A percentile compares a stretch with the other conserved stretches of the same genome.
phyloP scores from a whole-genome alignment of 2,329 filamentous ascomycete genomes.

The Ciborinia camelliae region DNA sequence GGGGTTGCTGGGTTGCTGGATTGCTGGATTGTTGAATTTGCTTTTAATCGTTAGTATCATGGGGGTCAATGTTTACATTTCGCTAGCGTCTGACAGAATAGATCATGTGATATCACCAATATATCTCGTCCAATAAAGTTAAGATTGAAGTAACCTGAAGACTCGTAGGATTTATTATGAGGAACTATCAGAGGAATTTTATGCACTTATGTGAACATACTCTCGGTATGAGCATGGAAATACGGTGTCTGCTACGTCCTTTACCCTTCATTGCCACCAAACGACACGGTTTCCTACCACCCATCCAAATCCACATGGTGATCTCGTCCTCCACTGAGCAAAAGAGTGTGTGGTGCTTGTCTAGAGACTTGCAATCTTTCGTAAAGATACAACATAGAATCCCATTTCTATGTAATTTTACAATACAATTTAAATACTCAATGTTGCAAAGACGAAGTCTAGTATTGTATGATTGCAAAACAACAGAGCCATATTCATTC shows the following conservation, averaged over 20 bases:
- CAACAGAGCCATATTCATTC: constrained; percentile 10
- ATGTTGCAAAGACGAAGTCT: neutral
- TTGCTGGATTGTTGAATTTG: constrained; percentile 4
- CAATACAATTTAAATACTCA: neutral
- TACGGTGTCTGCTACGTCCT: neutral
- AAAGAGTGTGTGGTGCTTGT: neutral
- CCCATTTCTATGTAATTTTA: neutral
- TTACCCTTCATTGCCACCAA: neutral
- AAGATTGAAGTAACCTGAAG: neutral
- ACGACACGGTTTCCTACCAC: too few species aligned
- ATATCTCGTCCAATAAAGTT: neutral
- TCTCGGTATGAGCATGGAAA: neutral
- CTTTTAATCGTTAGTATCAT: constrained; percentile 4
- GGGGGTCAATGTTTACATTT: constrained; percentile 22
- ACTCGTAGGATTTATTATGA: neutral
- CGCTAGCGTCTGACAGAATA: neutral
- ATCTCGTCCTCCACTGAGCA: neutral
- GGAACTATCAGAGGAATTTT: neutral
- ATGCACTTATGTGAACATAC: neutral
- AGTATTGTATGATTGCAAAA: neutral
- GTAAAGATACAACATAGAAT: neutral
- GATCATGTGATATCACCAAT: constrained; percentile 19
- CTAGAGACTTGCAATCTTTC: neutral
- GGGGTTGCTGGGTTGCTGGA: neutral
- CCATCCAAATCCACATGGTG: too few species aligned